These are phyloP conservation scores for Verticillium isaacii DNA, from an alignment of 2,329 filamentous ascomycete genomes.

Conservation along the genomic window DNA sequence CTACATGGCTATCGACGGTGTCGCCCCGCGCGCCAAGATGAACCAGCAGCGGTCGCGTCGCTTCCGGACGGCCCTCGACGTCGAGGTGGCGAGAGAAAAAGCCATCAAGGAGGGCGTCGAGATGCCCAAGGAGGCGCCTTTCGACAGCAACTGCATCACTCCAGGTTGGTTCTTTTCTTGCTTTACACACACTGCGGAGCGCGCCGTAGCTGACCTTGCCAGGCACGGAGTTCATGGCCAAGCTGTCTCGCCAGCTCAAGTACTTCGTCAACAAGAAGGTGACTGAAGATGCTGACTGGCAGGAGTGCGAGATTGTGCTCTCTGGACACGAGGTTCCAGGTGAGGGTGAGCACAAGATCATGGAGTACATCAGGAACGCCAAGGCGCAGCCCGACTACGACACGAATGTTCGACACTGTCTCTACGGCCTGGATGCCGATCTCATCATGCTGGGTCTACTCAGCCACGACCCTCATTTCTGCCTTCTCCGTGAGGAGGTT, in stretches of 20 bases:
- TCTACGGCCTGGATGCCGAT: conserved; percentile 96
- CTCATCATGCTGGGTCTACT: conserved; percentile 97
- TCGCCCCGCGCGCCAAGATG: conserved; percentile 98
- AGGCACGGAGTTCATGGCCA: conserved; percentile 94
- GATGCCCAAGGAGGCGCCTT: conserved; percentile 90
- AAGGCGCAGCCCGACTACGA: conserved; percentile 94
- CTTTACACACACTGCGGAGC: conserved; percentile 1
- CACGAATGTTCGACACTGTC: conserved; percentile 88
- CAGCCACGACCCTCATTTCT: conserved; percentile 98
- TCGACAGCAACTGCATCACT: conserved; percentile 99
- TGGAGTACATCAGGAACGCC: conserved; percentile 98
- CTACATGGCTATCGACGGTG: conserved; percentile 99
- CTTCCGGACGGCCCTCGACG: conserved; percentile 91
- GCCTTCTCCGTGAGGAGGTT: conserved; percentile 92
- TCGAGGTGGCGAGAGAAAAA: conserved; percentile 85
- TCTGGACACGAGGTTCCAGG: conserved; percentile 97
- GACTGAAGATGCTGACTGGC: conserved; percentile 95
- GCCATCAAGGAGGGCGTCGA: conserved; percentile 84
- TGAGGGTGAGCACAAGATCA: conserved; percentile 99
- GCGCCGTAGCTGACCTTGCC: not conserved
- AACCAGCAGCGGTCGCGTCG: conserved; percentile 95
- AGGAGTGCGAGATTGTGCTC: conserved; percentile 90
- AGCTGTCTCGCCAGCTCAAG: conserved; percentile 86
- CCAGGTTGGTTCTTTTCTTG: conserved; percentile 50
- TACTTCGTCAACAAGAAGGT: conserved; percentile 99